Evolutionary conservation across 2,329 filamentous ascomycete species (phyloP), one percentile per base, ranked within the genome.

Genomic region (Fusarium circinatum): DNA sequence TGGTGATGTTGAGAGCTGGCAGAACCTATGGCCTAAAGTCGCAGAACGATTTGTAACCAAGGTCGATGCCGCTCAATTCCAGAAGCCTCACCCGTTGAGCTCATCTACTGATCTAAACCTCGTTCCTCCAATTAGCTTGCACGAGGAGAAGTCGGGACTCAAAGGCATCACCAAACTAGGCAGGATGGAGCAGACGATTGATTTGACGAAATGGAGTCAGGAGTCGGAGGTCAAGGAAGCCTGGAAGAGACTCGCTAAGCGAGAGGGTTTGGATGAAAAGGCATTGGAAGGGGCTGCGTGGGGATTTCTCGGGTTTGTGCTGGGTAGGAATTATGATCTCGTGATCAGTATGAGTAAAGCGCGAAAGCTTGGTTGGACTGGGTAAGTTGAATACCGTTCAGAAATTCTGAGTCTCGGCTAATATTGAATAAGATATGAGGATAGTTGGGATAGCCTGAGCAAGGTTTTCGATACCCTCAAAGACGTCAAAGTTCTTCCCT

Each of bases 1-100:
- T 8, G 62, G 62, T 5, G 62, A 65, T 54, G 48, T 34, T 4
- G 62, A 65, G 28, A 65, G 62, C 26, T 65, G 62, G 62, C 62
- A 65, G 20, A 65, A 63, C 14, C 13, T 65, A 2, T 65, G 62
- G 62, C 62, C 62, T 8, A 34, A 32, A 22, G 48, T 64, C 3
- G 48, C 58, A 24, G 41, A 55, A 8, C 47, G 26, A 15, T 63
- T 65, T 18, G 28, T 36, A 8, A 41, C 28, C 4, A 65, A 34
- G 10, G 58, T 55, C 5, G 42, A 47, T 6, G 20, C 6, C 11
- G 26, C 34, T 1, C 62, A 65, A 12, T 65, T 65, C 15, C 34
- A 36, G 7, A 1, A 41, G 17, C 28, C 41, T 17, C 34, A 55
- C 2, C 13, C 34, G 0, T 34, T 65, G 18, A 42, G 58, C 8